Percentiles rank a stretch among this genome's conserved stretches.
These are phyloP conservation scores for Rhizopogon roseolus DNA, from an alignment of 768 basidiomycete species.

Conservation along the genomic window DNA sequence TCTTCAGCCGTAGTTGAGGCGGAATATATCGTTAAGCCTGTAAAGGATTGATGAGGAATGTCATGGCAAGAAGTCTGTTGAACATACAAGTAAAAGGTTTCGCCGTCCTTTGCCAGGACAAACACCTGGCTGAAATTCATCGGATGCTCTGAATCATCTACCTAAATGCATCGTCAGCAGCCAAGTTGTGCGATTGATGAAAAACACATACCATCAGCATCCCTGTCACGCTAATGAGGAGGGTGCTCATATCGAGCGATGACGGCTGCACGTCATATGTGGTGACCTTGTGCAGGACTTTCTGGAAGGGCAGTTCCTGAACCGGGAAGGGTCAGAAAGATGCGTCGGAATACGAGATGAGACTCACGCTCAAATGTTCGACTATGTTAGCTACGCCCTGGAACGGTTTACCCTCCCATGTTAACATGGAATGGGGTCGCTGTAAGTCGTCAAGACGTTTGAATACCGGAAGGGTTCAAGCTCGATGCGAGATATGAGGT, in stretches of 20 bases:
- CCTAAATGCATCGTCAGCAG: conserved; percentile 35
- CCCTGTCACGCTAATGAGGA: conserved; percentile 89
- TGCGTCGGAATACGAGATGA: not conserved
- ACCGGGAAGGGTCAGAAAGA: not conserved
- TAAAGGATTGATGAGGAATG: conserved; percentile 4
- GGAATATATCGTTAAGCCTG: conserved; percentile 89
- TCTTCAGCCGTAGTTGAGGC: conserved; percentile 64
- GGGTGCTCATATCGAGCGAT: conserved; percentile 44
- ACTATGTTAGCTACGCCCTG: conserved; percentile 52
- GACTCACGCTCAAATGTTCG: conserved; percentile 68
- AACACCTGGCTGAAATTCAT: conserved; percentile 91
- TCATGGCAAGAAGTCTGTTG: not conserved
- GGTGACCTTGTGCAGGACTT: conserved; percentile 74
- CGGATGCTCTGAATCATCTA: conserved; percentile 78
- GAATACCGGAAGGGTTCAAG: conserved; percentile 17
- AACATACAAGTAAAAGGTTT: conserved; percentile 81
- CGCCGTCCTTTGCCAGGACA: conserved; percentile 77
- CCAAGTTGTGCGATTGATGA: not conserved
- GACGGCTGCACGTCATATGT: conserved; percentile 92
- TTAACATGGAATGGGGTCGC: conserved; percentile 81
- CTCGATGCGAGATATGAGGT: not conserved
- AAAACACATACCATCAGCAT: conserved; percentile 54
- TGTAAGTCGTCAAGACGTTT: conserved; percentile 30
- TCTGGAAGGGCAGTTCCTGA: conserved; percentile 75
- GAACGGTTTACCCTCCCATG: conserved; percentile 65